Base-by-base conservation (phyloP, 1,139 yeast genomes). In the Blastobotrys niveus region DNA sequence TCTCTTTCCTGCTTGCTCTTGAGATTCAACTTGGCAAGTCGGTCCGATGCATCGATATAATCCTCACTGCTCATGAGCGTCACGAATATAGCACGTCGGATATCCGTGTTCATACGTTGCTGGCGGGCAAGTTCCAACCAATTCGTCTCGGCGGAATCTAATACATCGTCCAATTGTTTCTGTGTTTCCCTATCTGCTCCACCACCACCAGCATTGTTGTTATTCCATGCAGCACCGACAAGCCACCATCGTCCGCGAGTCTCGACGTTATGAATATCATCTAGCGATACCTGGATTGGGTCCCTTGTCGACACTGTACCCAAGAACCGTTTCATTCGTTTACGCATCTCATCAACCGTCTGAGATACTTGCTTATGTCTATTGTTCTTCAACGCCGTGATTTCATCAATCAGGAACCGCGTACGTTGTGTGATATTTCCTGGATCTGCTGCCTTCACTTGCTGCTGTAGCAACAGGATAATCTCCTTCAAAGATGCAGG, bases 221-320 rank as follows among this genome's bases (percentile, higher is more conserved):
- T 50, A 38, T 62, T 66, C 96, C 97, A 91, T 0, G 98, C 96
- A 3, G 97, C 85, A 37, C 99, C 98, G 30, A 93, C 89, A 35
- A 91, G 71, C 99, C 98, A 93, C 99, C 99, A 93, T 63, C 89
- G 91, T 46, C 98, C 98, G 52, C 80, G 76, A 0, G 81, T 76
- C 10, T 80, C 85, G 24, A 86, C 74, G 51, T 77, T 78, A 41
- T 77, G 78, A 47, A 93, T 88, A 66, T 93, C 99, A 40, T 78
- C 81, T 27, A 93, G 68, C 2, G 87, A 71, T 1, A 91, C 97
- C 55, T 85, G 88, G 26, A 93, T 71, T 1, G 98, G 86, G 45
- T 91, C 98, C 32, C 70, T 68, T 30, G 59, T 58, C 12, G 59
- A 45, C 7, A 62, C 56, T 0, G 75, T 57, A 12, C 83, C 82